Evolutionary conservation across 345 rosid genomes (phyloP), one percentile per base, ranked within the genome.

Genomic region (Sisymbrium irio): DNA sequence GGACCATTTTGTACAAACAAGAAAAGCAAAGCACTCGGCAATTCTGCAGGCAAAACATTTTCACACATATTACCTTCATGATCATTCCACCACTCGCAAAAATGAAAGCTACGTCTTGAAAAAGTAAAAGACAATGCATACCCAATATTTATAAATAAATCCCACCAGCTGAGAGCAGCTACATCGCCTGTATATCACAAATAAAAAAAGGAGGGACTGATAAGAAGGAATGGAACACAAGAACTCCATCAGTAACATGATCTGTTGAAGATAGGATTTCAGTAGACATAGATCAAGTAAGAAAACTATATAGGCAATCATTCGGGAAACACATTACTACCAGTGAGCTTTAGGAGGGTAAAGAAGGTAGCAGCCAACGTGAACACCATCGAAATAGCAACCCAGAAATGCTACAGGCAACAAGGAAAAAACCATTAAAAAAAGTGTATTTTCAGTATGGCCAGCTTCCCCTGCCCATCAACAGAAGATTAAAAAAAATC

Each of bases 1-100:
- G n/a, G 98, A 92, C 99, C 99, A 92, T 84, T 82, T 95, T 53
- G 97, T 88, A 81, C 98, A 92, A 74, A 95, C 98, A 63, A 95
- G 91, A 78, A 87, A 95, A 53, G 98, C 89, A 75, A 95, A 95
- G 86, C 96, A 90, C 83, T 95, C 96, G 25, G 99, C 98, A 78
- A 92, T 87, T 72, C 99, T 95, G 92, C 79, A 82, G 57, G 69
- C 58, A 73, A 81, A 49, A 45, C 14, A 82, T 14, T 39, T 50
- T 35, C 13, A 36, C 60, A 62, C 33, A 3, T 36, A 54, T 13
- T 55, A 62, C 20, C 40, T 55, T 20, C 30, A 66, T 18, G 45
- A 65, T 68, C 53, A 71, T 73, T 75, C 35, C 63, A 55, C 65
- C 66, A 64, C 49, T 65, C 35, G 30, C 30, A 70, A 27, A 42